A percentile compares a stretch with the other conserved stretches of the same genome.
phyloP scores from a whole-genome alignment of 78 protist species.

The slime mould (Dictyostelium discoideum) region DNA sequence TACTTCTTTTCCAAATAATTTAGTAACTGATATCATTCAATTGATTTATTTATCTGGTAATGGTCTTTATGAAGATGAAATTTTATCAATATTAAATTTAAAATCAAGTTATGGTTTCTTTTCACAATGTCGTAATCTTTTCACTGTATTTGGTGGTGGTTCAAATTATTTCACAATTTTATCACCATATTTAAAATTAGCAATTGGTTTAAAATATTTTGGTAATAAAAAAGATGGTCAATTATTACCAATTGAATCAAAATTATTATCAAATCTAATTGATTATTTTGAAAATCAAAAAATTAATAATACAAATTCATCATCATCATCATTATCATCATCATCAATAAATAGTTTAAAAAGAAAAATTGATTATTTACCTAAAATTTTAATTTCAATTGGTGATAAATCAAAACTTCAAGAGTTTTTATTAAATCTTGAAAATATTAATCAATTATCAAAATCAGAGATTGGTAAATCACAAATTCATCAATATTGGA shows the following conservation, averaged over 20 bases:
- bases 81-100: not conserved
- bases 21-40: not conserved
- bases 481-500: not conserved
- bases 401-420: slow-evolving; percentile 5
- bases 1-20: slow-evolving; percentile 6
- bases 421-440: slow-evolving; percentile 17
- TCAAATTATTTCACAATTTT: not conserved
- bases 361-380: slow-evolving; percentile 24
- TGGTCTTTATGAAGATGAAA: slow-evolving; percentile 64
- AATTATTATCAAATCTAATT: not conserved
- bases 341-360: not conserved
- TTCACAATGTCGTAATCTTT: not conserved
- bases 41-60: not conserved
- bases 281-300: not conserved
- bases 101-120: slow-evolving; percentile 36
- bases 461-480: not conserved
- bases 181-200: slow-evolving; percentile 5
- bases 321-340: not conserved
- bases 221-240: not conserved
- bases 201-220: not conserved
- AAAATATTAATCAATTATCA: not conserved
- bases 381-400: not conserved
- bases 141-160: slow-evolving; percentile 7
- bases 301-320: no score
- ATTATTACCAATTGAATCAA: not conserved